Base-by-base conservation (phyloP, 768 basidiomycete genomes). In the Suillus brevipes region DNA sequence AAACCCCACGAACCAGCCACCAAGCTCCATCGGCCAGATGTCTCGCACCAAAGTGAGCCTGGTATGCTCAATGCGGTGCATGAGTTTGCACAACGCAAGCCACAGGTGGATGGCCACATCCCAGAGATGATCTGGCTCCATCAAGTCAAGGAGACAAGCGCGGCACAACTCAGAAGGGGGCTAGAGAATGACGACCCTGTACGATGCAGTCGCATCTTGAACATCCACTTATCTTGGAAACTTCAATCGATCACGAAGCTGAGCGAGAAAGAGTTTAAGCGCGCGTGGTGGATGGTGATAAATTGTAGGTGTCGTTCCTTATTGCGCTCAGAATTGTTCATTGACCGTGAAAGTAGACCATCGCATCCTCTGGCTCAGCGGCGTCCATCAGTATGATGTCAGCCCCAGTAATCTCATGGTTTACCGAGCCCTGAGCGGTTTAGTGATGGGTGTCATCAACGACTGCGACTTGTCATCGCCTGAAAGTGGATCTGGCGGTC, bases 321-420 rank as follows among this genome's bases (percentile, higher is more conserved):
- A 34, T 20, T 6, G 12, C 10, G 31, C 6, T 34, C 53, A 34
- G 13, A 6, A 55, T 20, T 12, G 10, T n/a, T 4, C 25, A 40
- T 25, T 63, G 23, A 47, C 40, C 14, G 47, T 60, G 10, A 23
- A 59, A 9, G 36, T 37, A 77, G 74, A 72, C 52, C 73, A 75
- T 66, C 70, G 62, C 40, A 18, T 63, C n/a, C 70, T 77, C 38
- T 77, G 78, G 75, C 52, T 49, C 23, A 18, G 56, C 14, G 68
- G 67, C 10, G 63, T 79, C 9, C 37, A 67, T 36, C 77, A 80
- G 38, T 64, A 69, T 4, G 76, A 79, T 58, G 74, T 77, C 42
- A 78, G 75, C 65, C 59, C 72, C 3, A 59, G 49, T 14, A 79
- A 79, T 63, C 60, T 77, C 4, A 78, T 76, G 75, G 74, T 64